A percentile compares a stretch with the other conserved stretches of the same genome.
Conservation (phyloP, 345 rosid species). For the Gossypioides kirkii region DNA sequence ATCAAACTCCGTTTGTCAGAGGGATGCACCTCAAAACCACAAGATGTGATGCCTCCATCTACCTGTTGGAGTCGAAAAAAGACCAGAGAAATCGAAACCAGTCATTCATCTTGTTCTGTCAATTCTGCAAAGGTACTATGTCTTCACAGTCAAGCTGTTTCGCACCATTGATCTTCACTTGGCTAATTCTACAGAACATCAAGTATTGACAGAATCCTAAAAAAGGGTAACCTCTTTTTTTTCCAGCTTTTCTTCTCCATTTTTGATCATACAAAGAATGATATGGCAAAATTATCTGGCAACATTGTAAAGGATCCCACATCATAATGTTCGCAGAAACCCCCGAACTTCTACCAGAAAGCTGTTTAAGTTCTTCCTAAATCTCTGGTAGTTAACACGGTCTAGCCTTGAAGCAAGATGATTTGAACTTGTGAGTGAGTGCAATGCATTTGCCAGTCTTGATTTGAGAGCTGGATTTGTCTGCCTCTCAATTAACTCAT, state of each 20-base stretch:
- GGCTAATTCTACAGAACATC: conserved; percentile 1
- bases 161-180: background rate
- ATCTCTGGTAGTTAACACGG: conserved; percentile 86
- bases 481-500: conserved; percentile 75
- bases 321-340: conserved; percentile 49
- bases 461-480: conserved; percentile 43
- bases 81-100: background rate
- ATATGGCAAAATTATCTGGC: background rate
- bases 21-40: background rate
- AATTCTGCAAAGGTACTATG: background rate
- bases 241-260: background rate
- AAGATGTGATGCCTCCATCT: background rate
- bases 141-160: background rate
- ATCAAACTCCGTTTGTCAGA: background rate
- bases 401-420: conserved; percentile 75
- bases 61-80: background rate
- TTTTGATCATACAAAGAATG: conserved; percentile 1
- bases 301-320: background rate
- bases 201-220: background rate
- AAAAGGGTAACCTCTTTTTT: background rate
- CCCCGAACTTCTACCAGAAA: conserved; percentile 93
- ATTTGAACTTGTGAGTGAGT: conserved; percentile 70
- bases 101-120: background rate
- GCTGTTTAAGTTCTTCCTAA: conserved; percentile 76
- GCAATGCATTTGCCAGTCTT: conserved; percentile 72